Evolutionary conservation across 305 asterid species (phyloP).

Genomic region (Fraxinus platypoda): DNA sequence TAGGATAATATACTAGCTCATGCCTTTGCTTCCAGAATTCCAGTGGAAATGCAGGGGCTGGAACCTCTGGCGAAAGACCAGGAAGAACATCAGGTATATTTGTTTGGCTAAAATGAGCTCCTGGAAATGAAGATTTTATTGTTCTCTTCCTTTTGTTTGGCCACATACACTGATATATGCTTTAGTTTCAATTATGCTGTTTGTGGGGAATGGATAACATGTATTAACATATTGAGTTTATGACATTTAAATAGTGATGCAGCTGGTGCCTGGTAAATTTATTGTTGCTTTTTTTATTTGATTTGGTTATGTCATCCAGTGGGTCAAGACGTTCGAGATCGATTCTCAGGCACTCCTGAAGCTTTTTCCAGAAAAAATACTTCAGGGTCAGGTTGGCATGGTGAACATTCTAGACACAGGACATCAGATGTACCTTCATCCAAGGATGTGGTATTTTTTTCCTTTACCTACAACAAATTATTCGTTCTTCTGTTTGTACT

Average conservation of each 20-base stretch:
- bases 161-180: not conserved
- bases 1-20: conserved; percentile 12
- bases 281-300: conserved; percentile 11
- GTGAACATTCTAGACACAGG: conserved; percentile 65
- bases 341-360: conserved; percentile 88
- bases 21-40: conserved; percentile 55
- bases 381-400: conserved; percentile 63
- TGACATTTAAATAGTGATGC: conserved; percentile 1
- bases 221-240: not conserved
- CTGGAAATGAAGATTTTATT: conserved; percentile 13
- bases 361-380: conserved; percentile 72
- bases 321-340: conserved; percentile 79
- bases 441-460: conserved; percentile 73
- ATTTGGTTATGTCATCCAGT: conserved; percentile 35
- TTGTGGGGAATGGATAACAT: not conserved
- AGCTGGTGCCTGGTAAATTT: conserved; percentile 2
- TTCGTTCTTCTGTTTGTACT: not conserved
- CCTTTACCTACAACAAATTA: conserved; percentile 2
- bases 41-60: conserved; percentile 71
- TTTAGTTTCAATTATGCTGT: not conserved
- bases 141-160: not conserved
- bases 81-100: conserved; percentile 74
- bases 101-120: conserved; percentile 3
- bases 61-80: conserved; percentile 81
- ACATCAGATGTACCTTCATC: conserved; percentile 77